These are phyloP conservation scores for Amanita fuliginea DNA, from an alignment of 768 basidiomycete genomes.

Conservation along the genomic window DNA sequence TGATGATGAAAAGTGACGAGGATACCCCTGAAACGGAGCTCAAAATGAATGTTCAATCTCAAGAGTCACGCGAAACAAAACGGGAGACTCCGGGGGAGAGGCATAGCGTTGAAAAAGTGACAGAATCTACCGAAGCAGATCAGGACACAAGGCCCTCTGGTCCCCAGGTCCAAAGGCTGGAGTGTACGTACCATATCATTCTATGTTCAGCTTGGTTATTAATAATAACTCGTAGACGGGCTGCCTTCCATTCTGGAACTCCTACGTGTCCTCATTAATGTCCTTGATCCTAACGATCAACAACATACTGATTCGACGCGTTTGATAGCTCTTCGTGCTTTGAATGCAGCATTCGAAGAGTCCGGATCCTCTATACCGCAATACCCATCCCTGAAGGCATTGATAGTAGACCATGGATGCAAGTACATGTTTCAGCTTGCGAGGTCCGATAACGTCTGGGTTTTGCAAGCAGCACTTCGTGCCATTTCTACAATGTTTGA, in stretches of 20 bases:
- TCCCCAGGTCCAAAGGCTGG: constrained; percentile 8
- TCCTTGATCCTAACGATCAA: constrained; percentile 89
- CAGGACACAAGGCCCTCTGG: background rate
- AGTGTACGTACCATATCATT: constrained; percentile 24
- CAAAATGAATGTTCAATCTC: constrained; percentile 45
- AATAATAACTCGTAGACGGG: constrained; percentile 50
- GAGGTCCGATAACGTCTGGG: constrained; percentile 72
- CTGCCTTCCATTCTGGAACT: constrained; percentile 89
- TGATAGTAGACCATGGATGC: constrained; percentile 85
- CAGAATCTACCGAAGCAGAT: constrained; percentile 9
- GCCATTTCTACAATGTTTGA: constrained; percentile 83
- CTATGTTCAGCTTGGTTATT: background rate
- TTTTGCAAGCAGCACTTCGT: constrained; percentile 74
- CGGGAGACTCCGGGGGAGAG: background rate
- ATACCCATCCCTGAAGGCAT: constrained; percentile 66
- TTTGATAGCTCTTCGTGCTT: constrained; percentile 73
- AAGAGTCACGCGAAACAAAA: constrained; percentile 10
- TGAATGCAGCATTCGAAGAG: constrained; percentile 82
- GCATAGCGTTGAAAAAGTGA: background rate
- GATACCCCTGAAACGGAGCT: constrained; percentile 41
- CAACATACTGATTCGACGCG: constrained; percentile 96
- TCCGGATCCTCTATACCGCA: constrained; percentile 65
- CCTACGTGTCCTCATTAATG: constrained; percentile 87
- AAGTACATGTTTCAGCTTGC: constrained; percentile 97
- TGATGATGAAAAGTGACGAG: constrained; percentile 39